A percentile compares a stretch with the other conserved stretches of the same genome.
Evolutionary conservation across 768 basidiomycete species (phyloP).

Genomic region (Coprinopsis marcescibilis): DNA sequence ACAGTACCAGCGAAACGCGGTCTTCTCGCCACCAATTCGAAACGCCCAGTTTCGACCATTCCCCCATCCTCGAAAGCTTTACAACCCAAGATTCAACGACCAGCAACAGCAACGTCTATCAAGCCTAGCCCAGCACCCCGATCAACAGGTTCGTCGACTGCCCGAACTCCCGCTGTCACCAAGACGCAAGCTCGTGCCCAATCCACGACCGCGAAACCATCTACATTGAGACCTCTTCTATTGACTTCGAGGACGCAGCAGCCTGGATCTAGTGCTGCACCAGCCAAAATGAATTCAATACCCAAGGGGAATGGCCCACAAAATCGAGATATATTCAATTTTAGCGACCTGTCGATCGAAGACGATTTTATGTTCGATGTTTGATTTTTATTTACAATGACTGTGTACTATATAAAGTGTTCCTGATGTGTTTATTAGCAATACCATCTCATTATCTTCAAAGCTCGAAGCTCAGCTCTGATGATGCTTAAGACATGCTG

Average conservation of each 20-base stretch:
- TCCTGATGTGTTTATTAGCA: not conserved
- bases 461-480: not conserved
- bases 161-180: not conserved
- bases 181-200: not conserved
- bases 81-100: slow-evolving; percentile 1
- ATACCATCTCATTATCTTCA: not conserved
- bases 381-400: slow-evolving; percentile 1
- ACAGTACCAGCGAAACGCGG: not conserved
- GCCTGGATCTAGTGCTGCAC: not conserved
- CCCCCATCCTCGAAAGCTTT: not conserved
- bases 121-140: not conserved
- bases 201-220: not conserved
- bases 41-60: slow-evolving; percentile 5
- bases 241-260: not conserved
- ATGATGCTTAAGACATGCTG: not conserved
- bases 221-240: not conserved
- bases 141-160: not conserved
- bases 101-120: slow-evolving; percentile 5
- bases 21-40: not conserved
- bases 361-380: slow-evolving; percentile 10
- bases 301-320: not conserved
- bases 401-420: not conserved
- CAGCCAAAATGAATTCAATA: not conserved
- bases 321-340: not conserved
- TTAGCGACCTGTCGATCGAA: not conserved